phyloP scores from a whole-genome alignment of 2,329 filamentous ascomycete genomes.

The Aspergillus ustus region DNA sequence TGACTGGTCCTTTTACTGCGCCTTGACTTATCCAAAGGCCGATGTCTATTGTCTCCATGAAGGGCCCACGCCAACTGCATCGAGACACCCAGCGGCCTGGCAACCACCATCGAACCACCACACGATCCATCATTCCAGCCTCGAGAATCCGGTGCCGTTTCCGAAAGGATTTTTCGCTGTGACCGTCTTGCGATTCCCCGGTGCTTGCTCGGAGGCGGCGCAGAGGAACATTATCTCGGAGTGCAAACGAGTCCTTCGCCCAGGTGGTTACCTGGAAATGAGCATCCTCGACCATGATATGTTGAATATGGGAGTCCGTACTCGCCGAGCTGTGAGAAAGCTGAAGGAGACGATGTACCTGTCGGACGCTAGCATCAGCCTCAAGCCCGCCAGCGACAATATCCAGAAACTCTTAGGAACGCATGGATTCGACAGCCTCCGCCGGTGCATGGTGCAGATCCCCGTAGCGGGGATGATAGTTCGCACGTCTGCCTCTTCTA shows the following conservation, averaged over 20 bases:
- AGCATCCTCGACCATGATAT: conserved; percentile 55
- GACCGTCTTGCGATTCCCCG: conserved; percentile 52
- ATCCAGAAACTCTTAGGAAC: conserved; percentile 52
- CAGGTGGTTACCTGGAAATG: conserved; percentile 55
- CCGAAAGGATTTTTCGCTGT: conserved; percentile 53
- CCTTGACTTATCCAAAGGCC: conserved; percentile 52
- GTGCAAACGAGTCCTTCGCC: conserved; percentile 54
- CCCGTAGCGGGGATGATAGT: conserved; percentile 52
- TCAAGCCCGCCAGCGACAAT: conserved; percentile 54
- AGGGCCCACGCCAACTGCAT: conserved; percentile 37
- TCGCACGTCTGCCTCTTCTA: conserved; percentile 47
- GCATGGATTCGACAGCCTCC: conserved; percentile 54
- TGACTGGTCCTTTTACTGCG: conserved; percentile 58
- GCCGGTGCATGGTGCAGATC: conserved; percentile 54
- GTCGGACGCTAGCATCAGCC: conserved; percentile 47
- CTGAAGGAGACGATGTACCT: conserved; percentile 53
- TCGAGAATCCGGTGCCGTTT: conserved; percentile 51
- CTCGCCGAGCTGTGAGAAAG: conserved; percentile 49
- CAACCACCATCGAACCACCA: conserved; percentile 49
- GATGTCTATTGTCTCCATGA: conserved; percentile 50
- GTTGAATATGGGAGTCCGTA: conserved; percentile 54
- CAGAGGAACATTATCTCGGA: conserved; percentile 53
- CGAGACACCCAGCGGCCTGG: conserved; percentile 47
- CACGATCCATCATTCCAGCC: conserved; percentile 46
- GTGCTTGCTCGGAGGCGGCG: conserved; percentile 48